Conservation (phyloP, 306 rosid genomes). For the Phaseolus lunatus region DNA sequence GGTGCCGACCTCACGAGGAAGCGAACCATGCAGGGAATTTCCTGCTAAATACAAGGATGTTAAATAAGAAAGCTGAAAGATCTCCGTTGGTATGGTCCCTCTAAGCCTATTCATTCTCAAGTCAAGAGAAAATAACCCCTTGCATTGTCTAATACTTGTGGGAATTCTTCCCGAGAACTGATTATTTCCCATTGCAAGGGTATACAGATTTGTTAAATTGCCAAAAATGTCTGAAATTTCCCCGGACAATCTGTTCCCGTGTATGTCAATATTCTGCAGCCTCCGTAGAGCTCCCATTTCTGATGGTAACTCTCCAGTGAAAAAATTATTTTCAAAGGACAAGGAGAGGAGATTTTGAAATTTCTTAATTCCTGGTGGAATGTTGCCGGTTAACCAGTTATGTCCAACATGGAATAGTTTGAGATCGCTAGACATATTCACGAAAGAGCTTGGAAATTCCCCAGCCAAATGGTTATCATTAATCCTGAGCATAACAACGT, state of each 20-base stretch:
- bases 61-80: slow-evolving; percentile 46
- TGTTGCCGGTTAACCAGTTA: slow-evolving; percentile 40
- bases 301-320: slow-evolving; percentile 47
- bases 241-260: slow-evolving; percentile 45
- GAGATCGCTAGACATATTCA: slow-evolving; percentile 44
- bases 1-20: slow-evolving; percentile 35
- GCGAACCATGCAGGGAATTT: slow-evolving; percentile 48
- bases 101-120: slow-evolving; percentile 41
- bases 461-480: slow-evolving; percentile 45
- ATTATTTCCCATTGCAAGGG: slow-evolving; percentile 34
- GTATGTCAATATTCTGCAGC: background rate
- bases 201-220: slow-evolving; percentile 41
- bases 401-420: slow-evolving; percentile 45
- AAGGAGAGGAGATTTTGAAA: slow-evolving; percentile 44
- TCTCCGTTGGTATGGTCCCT: slow-evolving; percentile 51
- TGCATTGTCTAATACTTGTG: slow-evolving; percentile 44
- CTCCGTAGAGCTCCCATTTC: slow-evolving; percentile 45
- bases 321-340: slow-evolving; percentile 41
- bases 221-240: slow-evolving; percentile 57
- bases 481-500: slow-evolving; percentile 34
- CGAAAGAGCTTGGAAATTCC: slow-evolving; percentile 49
- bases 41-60: slow-evolving; percentile 3
- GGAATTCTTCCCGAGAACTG: slow-evolving; percentile 47
- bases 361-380: slow-evolving; percentile 49
- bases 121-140: background rate